Evolutionary conservation across 169 alveolate species (phyloP).

Genomic region (Plasmodium knowlesi): DNA sequence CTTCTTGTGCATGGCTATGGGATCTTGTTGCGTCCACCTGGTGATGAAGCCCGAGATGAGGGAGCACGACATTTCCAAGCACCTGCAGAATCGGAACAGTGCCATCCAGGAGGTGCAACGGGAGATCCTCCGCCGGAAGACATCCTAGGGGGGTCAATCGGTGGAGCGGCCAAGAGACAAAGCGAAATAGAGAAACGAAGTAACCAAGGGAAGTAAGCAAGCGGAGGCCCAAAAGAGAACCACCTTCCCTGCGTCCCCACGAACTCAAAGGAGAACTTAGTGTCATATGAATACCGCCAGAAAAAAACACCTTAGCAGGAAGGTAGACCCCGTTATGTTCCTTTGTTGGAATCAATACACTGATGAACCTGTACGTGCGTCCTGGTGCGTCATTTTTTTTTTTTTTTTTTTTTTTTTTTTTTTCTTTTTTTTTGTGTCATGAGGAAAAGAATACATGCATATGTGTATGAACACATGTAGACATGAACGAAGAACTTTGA

Average conservation of each 20-base stretch:
- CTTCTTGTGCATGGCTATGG: conserved; percentile 73
- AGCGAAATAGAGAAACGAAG: neutral
- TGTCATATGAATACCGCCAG: neutral
- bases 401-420: neutral
- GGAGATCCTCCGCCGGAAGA: conserved; percentile 20
- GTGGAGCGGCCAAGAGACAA: neutral
- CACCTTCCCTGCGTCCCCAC: neutral
- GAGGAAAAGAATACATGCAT: neutral
- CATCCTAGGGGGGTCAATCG: neutral
- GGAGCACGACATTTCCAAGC: conserved; percentile 35
- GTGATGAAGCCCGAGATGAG: conserved; percentile 68
- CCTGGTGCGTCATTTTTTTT: neutral
- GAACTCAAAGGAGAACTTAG: neutral
- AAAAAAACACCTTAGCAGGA: neutral
- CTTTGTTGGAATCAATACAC: neutral
- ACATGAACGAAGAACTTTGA: neutral
- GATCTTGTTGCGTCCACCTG: conserved; percentile 68
- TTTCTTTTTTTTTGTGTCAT: neutral
- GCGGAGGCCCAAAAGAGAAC: neutral
- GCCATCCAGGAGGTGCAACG: conserved; percentile 48
- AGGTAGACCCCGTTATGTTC: neutral
- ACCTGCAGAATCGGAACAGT: conserved; percentile 37
- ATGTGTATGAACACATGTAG: neutral
- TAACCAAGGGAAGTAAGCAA: too few relatives aligned
- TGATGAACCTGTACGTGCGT: neutral